Base-by-base conservation (phyloP, 805 yeast species). In the Pichia eremophila region DNA sequence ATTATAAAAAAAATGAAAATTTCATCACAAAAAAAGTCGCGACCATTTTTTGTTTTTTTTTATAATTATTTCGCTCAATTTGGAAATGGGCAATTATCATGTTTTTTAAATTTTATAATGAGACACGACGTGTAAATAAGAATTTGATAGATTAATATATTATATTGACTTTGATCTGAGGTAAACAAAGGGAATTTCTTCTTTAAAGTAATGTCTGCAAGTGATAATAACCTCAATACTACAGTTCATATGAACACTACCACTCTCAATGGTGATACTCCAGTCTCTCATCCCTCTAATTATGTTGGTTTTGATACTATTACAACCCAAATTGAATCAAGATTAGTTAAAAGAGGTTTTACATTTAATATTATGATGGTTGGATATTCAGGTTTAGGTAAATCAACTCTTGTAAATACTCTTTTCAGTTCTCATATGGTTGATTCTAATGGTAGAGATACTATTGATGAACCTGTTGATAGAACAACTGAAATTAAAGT, bases 271-370 rank as follows among this genome's bases (percentile, higher is more conserved):
- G 11, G 8, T n/a, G 43, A 46, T 19, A 10, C 40, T 12, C 27
- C 50, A 4, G 47, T 51, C 39, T 47, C 64, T 11, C 78, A 78
- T 52, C 96, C 96, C 27, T 68, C 73, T 42, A 77, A 80, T 48
- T 90, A 90, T 65, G 98, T 93, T 54, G 99, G 99, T 41, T 91
- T 93, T 64, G 98, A 93, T 68, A 83, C 97, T 52, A 91, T 93
- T 68, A 91, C 98, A 44, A 77, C 84, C 36, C 99, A 93, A 69
- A 93, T 93, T 61, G 97, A 93, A 67, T 88, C 83, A 65, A 79
- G 96, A 57, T 72, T 93, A 57, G 73, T 93, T 66, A 90, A 88
- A 66, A 77, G 90, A 58, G 99, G 99, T 4, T 93, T 93, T 69
- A 91, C 88, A 63, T 85, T 93, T 69, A 93, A 93, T 63, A 69